Evolutionary conservation across 2,329 filamentous ascomycete species (phyloP).

Genomic region (Phyllosticta citriasiana): DNA sequence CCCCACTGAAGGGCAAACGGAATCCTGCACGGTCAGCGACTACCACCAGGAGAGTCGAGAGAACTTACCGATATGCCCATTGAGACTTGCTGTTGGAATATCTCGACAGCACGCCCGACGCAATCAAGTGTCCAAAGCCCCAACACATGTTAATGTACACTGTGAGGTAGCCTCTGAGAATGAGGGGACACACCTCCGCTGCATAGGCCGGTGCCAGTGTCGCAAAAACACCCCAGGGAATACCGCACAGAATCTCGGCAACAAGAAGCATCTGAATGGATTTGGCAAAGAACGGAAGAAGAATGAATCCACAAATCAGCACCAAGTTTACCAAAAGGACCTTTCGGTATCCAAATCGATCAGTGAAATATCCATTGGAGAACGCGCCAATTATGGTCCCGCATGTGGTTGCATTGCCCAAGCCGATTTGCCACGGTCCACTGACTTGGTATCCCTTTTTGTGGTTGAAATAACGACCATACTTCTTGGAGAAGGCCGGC

Average conservation of each 20-base stretch:
- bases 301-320: constrained; percentile 31
- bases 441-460: constrained; percentile 30
- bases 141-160: constrained; percentile 68
- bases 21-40: constrained; percentile 34
- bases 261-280: constrained; percentile 31
- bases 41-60: background rate
- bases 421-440: constrained; percentile 35
- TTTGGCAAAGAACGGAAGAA: constrained; percentile 37
- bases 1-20: constrained; percentile 63
- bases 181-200: constrained; percentile 55
- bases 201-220: constrained; percentile 38
- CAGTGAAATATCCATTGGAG: constrained; percentile 35
- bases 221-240: constrained; percentile 37
- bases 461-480: constrained; percentile 26
- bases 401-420: constrained; percentile 36
- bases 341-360: constrained; percentile 34
- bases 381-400: constrained; percentile 37
- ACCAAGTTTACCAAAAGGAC: constrained; percentile 33
- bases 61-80: constrained; percentile 44
- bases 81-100: constrained; percentile 55
- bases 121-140: constrained; percentile 64
- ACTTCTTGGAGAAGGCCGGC: constrained; percentile 34
- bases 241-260: constrained; percentile 35
- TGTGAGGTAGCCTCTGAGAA: constrained; percentile 44
- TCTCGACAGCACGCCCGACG: constrained; percentile 58